A percentile compares a stretch with the other conserved stretches of the same genome.
Evolutionary conservation across 129 eudicot genomes (phyloP).

Genomic region (Solidago caesia): DNA sequence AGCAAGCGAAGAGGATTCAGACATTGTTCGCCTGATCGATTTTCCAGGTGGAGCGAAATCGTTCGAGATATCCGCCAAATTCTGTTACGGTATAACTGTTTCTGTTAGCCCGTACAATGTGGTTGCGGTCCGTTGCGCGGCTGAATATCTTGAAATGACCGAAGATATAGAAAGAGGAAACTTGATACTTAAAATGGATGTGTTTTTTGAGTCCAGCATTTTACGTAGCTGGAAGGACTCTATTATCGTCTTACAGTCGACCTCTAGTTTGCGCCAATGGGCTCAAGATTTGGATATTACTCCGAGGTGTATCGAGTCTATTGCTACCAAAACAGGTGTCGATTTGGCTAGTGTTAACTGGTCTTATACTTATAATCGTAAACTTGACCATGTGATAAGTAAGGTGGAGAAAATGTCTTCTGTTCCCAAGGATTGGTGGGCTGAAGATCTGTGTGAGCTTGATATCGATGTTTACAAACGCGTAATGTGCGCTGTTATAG

Average conservation of each 20-base stretch:
- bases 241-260: slow-evolving; percentile 68
- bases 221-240: slow-evolving; percentile 93
- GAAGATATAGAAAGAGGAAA: slow-evolving; percentile 80
- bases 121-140: slow-evolving; percentile 86
- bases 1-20: slow-evolving; percentile 47
- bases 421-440: slow-evolving; percentile 98
- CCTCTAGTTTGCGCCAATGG: slow-evolving; percentile 57
- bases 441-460: slow-evolving; percentile 80
- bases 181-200: slow-evolving; percentile 66
- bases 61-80: slow-evolving; percentile 87
- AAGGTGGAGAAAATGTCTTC: slow-evolving; percentile 33
- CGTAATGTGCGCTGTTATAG: slow-evolving; percentile 66
- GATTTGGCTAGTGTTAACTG: slow-evolving; percentile 66
- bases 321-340: slow-evolving; percentile 66
- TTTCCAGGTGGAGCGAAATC: slow-evolving; percentile 84
- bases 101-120: slow-evolving; percentile 80
- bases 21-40: slow-evolving; percentile 49
- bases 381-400: slow-evolving; percentile 26
- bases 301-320: slow-evolving; percentile 62
- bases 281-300: slow-evolving; percentile 67
- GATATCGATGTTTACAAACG: slow-evolving; percentile 75
- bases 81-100: slow-evolving; percentile 80
- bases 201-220: slow-evolving; percentile 75
- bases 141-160: slow-evolving; percentile 91
- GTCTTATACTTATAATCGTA: slow-evolving; percentile 81